A percentile compares a stretch with the other conserved stretches of the same genome.
phyloP scores from a whole-genome alignment of 768 basidiomycete genomes.

The Macrolepiota dolichaula region DNA sequence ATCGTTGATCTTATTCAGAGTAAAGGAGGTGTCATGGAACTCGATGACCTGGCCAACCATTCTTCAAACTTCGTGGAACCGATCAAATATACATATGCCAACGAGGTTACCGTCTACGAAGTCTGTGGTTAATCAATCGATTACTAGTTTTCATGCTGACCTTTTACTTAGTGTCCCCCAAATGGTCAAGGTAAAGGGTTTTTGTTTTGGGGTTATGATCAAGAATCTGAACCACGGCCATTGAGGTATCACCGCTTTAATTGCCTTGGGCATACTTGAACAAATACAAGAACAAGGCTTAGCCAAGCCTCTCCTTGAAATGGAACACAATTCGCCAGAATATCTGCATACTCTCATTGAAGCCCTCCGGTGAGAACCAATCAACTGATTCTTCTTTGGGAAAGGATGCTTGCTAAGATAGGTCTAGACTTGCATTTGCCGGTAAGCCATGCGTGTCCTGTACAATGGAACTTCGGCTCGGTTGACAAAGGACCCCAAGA shows the following conservation, averaged over 20 bases:
- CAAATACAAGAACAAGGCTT: constrained; percentile 74
- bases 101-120: constrained; percentile 89
- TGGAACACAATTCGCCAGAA: constrained; percentile 88
- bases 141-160: neutral
- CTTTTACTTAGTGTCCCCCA: constrained; percentile 74
- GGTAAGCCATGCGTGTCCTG: constrained; percentile 37
- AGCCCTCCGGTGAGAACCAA: constrained; percentile 65
- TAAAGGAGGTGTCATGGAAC: constrained; percentile 89
- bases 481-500: constrained; percentile 41
- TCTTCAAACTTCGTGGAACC: constrained; percentile 80
- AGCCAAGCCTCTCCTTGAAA: constrained; percentile 63
- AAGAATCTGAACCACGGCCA: neutral
- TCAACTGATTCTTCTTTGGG: neutral
- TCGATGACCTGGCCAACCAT: constrained; percentile 90
- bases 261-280: constrained; percentile 93
- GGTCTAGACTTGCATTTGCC: constrained; percentile 63
- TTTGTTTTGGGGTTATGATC: neutral
- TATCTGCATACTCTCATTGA: constrained; percentile 90
- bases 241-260: constrained; percentile 81
- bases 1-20: constrained; percentile 83
- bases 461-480: neutral
- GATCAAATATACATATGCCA: constrained; percentile 84
- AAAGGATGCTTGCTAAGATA: neutral
- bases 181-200: constrained; percentile 78
- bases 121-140: constrained; percentile 33